Evolutionary conservation across 2,329 filamentous ascomycete species (phyloP).

Genomic region (Dothideomycetes sp.): DNA sequence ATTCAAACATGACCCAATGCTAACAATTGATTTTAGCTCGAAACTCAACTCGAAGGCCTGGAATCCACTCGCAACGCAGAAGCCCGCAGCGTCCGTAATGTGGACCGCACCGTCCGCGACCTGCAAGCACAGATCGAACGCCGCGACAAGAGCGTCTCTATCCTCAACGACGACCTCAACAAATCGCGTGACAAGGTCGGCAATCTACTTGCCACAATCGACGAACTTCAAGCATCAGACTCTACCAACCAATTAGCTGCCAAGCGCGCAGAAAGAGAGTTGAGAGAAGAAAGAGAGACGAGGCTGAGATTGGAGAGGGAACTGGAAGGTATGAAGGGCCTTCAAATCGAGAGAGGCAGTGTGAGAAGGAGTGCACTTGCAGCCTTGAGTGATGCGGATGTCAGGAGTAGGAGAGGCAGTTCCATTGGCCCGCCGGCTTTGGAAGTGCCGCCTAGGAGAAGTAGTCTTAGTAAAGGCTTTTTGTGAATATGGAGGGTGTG

Average conservation of each 20-base stretch:
- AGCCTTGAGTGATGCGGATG: slow-evolving; percentile 36
- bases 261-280: slow-evolving; percentile 78
- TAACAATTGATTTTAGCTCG: slow-evolving; percentile 27
- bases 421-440: slow-evolving; percentile 31
- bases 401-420: slow-evolving; percentile 34
- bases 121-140: slow-evolving; percentile 86
- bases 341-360: slow-evolving; percentile 53
- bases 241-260: slow-evolving; percentile 70
- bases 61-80: slow-evolving; percentile 74
- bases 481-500: slow-evolving; percentile 30
- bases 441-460: slow-evolving; percentile 31
- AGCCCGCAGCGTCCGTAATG: slow-evolving; percentile 79
- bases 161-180: slow-evolving; percentile 73
- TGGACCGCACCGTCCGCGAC: slow-evolving; percentile 90
- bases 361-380: slow-evolving; percentile 24
- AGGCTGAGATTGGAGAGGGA: slow-evolving; percentile 75
- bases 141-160: slow-evolving; percentile 73
- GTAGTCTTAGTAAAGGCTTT: slow-evolving; percentile 42
- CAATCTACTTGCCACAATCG: slow-evolving; percentile 80
- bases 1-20: slow-evolving; percentile 17
- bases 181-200: slow-evolving; percentile 86
- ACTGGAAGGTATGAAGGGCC: slow-evolving; percentile 68
- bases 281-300: slow-evolving; percentile 82
- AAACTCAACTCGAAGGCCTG: slow-evolving; percentile 66
- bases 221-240: slow-evolving; percentile 85